A percentile compares a stretch with the other conserved stretches of the same genome.
These are phyloP conservation scores for Zygnema cylindricum DNA, from an alignment of 139 green algal genomes.

Conservation along the genomic window DNA sequence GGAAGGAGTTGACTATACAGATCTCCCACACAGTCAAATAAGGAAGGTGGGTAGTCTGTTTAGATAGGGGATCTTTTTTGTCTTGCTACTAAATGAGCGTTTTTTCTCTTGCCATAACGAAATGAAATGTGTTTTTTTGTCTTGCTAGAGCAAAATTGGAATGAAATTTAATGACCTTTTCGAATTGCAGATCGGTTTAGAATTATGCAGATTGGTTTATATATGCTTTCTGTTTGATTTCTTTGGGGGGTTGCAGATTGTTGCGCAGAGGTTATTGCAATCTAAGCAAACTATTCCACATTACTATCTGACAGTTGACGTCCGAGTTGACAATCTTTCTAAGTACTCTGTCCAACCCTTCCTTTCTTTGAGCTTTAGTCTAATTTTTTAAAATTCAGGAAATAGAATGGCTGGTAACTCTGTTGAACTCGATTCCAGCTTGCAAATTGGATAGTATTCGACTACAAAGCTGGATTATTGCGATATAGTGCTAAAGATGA, in stretches of 20 bases:
- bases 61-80: too few species aligned
- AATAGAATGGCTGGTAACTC: neutral
- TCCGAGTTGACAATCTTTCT: slow-evolving; percentile 73
- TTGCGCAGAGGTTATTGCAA: slow-evolving; percentile 84
- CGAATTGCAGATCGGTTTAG: too few species aligned
- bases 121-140: slow-evolving; percentile 13
- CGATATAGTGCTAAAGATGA: too few species aligned
- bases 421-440: neutral
- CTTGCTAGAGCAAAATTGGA: slow-evolving; percentile 6
- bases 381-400: neutral
- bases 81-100: too few species aligned
- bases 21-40: slow-evolving; percentile 76
- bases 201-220: neutral
- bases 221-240: neutral
- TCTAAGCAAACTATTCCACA: slow-evolving; percentile 90
- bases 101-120: too few species aligned
- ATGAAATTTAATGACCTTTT: neutral
- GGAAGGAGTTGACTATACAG: slow-evolving; percentile 63
- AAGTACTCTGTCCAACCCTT: slow-evolving; percentile 25
- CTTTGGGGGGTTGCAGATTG: slow-evolving; percentile 72
- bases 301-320: slow-evolving; percentile 93
- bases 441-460: too few species aligned
- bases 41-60: slow-evolving; percentile 47
- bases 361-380: neutral
- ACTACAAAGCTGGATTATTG: too few species aligned